These are phyloP conservation scores for Cryphonectria radicalis DNA, from an alignment of 2,329 filamentous ascomycete species.

Conservation along the genomic window DNA sequence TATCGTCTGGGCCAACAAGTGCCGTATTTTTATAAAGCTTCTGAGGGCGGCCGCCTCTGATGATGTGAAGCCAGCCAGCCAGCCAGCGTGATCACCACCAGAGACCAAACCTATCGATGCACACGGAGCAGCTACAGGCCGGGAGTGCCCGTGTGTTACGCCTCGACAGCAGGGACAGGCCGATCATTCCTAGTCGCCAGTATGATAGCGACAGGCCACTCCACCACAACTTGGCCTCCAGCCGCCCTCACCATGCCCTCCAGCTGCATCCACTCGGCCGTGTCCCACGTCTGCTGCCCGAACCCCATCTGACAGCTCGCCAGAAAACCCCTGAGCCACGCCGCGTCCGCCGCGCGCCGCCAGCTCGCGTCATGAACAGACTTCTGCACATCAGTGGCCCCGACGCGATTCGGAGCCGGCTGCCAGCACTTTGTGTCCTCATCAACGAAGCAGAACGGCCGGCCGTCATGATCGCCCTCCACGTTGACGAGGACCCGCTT, in stretches of 20 bases:
- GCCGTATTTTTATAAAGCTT: background rate
- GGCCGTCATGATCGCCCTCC: background rate
- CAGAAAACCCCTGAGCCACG: constrained; percentile 32
- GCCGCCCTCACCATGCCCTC: constrained; percentile 27
- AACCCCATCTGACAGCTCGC: constrained; percentile 32
- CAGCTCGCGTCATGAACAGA: constrained; percentile 25
- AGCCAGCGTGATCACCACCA: background rate
- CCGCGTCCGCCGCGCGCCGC: constrained; percentile 29
- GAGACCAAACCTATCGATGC: background rate
- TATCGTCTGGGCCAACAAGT: background rate
- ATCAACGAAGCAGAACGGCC: constrained; percentile 30
- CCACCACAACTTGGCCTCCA: constrained; percentile 24
- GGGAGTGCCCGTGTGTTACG: background rate
- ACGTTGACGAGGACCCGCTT: constrained; percentile 28
- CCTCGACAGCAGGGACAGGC: background rate
- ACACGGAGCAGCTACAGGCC: background rate
- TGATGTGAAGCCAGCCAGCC: background rate
- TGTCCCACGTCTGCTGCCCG: constrained; percentile 30
- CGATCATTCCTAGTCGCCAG: constrained; percentile 29
- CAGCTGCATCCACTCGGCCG: constrained; percentile 29
- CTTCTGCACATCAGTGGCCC: constrained; percentile 5
- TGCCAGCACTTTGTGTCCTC: constrained; percentile 23
- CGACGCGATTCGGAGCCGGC: constrained; percentile 15
- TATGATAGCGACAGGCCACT: constrained; percentile 31
- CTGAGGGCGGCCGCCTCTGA: background rate